These are phyloP conservation scores for Astrocystis sublimbata DNA, from an alignment of 495 filamentous ascomycete genomes.

Conservation along the genomic window DNA sequence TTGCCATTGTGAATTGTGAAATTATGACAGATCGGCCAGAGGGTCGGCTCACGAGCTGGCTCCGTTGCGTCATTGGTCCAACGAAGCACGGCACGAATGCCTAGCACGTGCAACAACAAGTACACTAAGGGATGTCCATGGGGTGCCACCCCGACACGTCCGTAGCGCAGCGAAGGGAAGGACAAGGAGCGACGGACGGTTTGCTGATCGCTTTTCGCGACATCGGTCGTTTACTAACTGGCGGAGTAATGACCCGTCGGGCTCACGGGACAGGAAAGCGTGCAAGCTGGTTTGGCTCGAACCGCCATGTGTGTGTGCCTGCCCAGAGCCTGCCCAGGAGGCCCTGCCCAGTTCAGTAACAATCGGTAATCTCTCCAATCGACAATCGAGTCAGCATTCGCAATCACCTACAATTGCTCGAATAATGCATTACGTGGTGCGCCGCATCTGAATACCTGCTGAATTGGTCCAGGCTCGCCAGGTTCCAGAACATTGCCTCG, in stretches of 20 bases:
- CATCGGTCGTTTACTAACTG: conserved; percentile 13
- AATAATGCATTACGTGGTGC: background rate
- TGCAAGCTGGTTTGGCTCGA: background rate
- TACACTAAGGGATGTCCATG: no score
- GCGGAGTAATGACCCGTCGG: background rate
- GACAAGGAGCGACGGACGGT: no score
- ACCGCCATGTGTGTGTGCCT: no score
- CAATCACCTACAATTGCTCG: background rate
- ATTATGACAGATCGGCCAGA: background rate
- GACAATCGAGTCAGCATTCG: conserved; percentile 7
- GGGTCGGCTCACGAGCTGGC: conserved; percentile 1
- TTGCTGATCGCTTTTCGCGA: conserved; percentile 16
- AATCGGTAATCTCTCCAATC: conserved; percentile 3
- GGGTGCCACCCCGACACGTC: no score
- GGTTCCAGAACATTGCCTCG: no score
- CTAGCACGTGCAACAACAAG: conserved; percentile 1
- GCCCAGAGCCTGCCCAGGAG: no score
- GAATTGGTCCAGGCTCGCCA: background rate
- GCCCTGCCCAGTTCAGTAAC: no score
- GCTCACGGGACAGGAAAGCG: no score
- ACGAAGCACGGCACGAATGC: background rate
- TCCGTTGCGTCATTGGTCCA: conserved; percentile 5
- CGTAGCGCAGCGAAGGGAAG: no score
- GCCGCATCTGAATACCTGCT: background rate
- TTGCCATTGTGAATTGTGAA: background rate